A percentile compares a stretch with the other conserved stretches of the same genome.
Evolutionary conservation across 2,329 filamentous ascomycete species (phyloP).

Genomic region (Microascus cirrosus): DNA sequence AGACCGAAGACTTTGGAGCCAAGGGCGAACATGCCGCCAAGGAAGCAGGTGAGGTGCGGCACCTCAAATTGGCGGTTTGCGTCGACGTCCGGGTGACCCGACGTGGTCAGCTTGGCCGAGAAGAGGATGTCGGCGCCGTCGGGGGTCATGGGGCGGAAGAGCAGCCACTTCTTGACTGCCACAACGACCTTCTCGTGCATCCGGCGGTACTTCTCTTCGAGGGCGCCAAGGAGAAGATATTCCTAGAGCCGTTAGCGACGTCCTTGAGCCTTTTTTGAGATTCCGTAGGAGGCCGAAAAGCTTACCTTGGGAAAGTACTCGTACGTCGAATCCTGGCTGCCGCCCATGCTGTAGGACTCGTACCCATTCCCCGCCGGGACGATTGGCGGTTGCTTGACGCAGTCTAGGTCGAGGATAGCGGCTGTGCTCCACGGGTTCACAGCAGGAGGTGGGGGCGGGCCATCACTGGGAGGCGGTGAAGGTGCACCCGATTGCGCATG

Average conservation of each 20-base stretch:
- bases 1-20: slow-evolving; percentile 51
- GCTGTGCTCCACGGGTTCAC: neutral
- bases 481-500: neutral
- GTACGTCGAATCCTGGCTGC: slow-evolving; percentile 58
- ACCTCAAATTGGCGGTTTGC: slow-evolving; percentile 45
- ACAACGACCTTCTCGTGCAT: slow-evolving; percentile 61
- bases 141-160: slow-evolving; percentile 67
- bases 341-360: slow-evolving; percentile 49
- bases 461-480: no score
- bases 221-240: slow-evolving; percentile 65
- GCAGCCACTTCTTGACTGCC: slow-evolving; percentile 59
- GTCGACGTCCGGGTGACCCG: slow-evolving; percentile 26
- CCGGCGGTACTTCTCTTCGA: slow-evolving; percentile 57
- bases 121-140: slow-evolving; percentile 57
- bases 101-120: slow-evolving; percentile 48
- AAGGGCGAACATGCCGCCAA: slow-evolving; percentile 60
- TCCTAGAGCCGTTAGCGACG: slow-evolving; percentile 30
- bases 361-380: slow-evolving; percentile 28
- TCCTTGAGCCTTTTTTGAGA: neutral
- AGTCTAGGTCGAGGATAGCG: slow-evolving; percentile 1
- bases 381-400: slow-evolving; percentile 20
- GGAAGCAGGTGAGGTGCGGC: slow-evolving; percentile 55
- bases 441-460: no score
- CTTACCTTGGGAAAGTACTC: slow-evolving; percentile 56
- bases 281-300: neutral